Conservation (phyloP, 83 land plant genomes). For the Thuja plicata region DNA sequence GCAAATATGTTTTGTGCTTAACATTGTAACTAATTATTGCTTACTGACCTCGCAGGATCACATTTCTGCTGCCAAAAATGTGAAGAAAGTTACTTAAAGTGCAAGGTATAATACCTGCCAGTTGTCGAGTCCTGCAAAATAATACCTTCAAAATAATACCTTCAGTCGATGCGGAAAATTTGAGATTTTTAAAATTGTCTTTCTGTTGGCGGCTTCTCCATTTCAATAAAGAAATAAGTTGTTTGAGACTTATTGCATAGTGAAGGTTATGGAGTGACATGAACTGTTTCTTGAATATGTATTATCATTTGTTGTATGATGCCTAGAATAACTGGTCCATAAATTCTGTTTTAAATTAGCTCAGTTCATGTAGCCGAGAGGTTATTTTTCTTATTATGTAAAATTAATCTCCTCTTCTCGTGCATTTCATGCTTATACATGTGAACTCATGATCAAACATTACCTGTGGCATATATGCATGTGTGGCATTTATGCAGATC, state of each 20-base stretch:
- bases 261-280: background rate
- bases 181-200: background rate
- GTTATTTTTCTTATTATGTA: background rate
- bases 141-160: too few species aligned
- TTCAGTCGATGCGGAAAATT: background rate
- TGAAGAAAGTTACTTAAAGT: conserved; percentile 7
- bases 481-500: background rate
- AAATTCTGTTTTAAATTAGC: background rate
- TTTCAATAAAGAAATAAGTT: background rate
- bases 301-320: background rate
- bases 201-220: background rate
- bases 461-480: background rate
- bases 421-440: background rate
- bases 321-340: background rate
- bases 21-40: background rate
- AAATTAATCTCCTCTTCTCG: background rate
- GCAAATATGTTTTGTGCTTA: background rate
- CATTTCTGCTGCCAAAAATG: conserved; percentile 16
- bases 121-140: background rate
- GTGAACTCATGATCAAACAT: background rate
- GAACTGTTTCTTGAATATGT: background rate
- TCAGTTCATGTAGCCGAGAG: background rate
- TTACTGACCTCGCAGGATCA: conserved; percentile 6
- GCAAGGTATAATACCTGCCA: background rate
- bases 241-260: background rate